Evolutionary conservation across 805 yeast species (phyloP).

Genomic region (Lachancea dasiensis): DNA sequence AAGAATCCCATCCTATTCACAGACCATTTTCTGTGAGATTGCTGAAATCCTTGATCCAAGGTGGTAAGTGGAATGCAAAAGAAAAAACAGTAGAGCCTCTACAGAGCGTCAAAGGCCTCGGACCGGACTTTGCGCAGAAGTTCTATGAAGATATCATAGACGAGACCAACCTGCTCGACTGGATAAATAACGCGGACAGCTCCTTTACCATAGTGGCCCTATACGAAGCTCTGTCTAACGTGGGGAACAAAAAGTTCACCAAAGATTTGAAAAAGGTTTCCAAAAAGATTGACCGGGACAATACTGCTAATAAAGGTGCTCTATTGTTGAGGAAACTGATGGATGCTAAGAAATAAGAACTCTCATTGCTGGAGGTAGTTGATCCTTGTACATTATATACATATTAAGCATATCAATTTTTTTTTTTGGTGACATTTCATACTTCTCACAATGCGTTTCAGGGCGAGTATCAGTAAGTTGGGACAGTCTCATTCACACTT

Average conservation of each 20-base stretch:
- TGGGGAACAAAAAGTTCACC: conserved; percentile 42
- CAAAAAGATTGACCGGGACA: conserved; percentile 38
- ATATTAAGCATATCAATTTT: background rate
- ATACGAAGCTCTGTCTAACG: conserved; percentile 55
- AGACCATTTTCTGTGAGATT: conserved; percentile 71
- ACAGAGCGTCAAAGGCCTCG: conserved; percentile 42
- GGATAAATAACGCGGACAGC: conserved; percentile 66
- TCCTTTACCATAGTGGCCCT: conserved; percentile 79
- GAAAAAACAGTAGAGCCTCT: conserved; percentile 44
- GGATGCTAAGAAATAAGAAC: conserved; percentile 9
- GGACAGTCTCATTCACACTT: too few species aligned
- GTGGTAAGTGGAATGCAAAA: conserved; percentile 75
- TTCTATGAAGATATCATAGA: conserved; percentile 50
- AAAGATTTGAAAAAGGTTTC: conserved; percentile 48
- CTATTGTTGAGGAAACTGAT: conserved; percentile 41
- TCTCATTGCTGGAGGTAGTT: background rate
- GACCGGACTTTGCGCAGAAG: conserved; percentile 53
- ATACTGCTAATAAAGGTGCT: conserved; percentile 61
- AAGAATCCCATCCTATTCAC: conserved; percentile 60
- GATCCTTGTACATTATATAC: conserved; percentile 7
- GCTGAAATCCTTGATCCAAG: conserved; percentile 71
- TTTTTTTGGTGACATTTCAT: too few species aligned
- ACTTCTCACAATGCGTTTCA: too few species aligned
- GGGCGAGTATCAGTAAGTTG: too few species aligned
- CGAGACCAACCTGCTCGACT: conserved; percentile 44